Percentiles rank a stretch among this genome's conserved stretches.
These are phyloP conservation scores for Lophium mytilinum DNA, from an alignment of 495 filamentous ascomycete species.

Conservation along the genomic window DNA sequence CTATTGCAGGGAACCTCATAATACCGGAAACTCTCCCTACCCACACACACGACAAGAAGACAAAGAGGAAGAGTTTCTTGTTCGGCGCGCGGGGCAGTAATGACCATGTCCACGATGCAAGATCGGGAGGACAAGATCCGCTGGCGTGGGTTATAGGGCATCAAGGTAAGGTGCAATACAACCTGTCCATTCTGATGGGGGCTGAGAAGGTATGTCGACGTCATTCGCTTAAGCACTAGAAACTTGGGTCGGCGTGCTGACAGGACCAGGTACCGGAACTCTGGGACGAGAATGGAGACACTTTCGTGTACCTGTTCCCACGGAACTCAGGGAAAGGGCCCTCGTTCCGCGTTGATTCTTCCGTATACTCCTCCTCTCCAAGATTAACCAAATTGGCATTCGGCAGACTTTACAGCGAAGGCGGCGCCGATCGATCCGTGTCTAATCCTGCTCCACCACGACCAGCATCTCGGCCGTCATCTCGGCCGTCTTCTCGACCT, in stretches of 20 bases:
- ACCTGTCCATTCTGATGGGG: constrained; percentile 19
- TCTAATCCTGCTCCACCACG: too few species aligned
- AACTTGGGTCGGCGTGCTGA: neutral
- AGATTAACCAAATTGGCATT: constrained; percentile 62
- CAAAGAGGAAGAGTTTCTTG: constrained; percentile 14
- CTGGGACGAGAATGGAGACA: constrained; percentile 78
- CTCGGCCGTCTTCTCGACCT: too few species aligned
- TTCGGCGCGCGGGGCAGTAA: constrained; percentile 15
- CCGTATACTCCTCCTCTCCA: constrained; percentile 60
- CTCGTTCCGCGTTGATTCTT: constrained; percentile 71
- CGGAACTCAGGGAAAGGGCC: constrained; percentile 55
- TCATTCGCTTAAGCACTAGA: neutral
- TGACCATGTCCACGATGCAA: constrained; percentile 7
- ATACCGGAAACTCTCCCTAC: neutral
- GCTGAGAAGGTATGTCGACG: constrained; percentile 18
- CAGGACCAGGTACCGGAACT: constrained; percentile 63
- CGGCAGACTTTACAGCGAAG: constrained; percentile 39
- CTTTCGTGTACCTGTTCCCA: constrained; percentile 76
- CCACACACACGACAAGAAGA: constrained; percentile 7
- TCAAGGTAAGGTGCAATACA: constrained; percentile 17
- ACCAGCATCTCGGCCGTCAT: too few species aligned
- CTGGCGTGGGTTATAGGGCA: constrained; percentile 24
- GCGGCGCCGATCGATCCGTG: too few species aligned
- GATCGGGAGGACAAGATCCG: neutral
- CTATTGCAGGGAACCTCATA: neutral